Evolutionary conservation across 1,139 yeast genomes (phyloP), one percentile per base, ranked within the genome.

Genomic region (Suhomyces bolitotheri): DNA sequence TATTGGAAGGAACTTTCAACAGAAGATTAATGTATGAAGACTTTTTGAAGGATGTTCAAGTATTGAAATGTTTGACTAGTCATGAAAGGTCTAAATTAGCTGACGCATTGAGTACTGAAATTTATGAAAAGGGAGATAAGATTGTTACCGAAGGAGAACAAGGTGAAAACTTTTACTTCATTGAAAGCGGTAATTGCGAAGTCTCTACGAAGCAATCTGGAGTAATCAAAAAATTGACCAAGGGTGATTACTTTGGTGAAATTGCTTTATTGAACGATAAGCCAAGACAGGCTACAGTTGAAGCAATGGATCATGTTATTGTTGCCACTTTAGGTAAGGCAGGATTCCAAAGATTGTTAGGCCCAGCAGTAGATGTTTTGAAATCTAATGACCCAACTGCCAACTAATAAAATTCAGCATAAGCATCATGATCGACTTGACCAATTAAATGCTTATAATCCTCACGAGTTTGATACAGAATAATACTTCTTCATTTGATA

Each of bases 191-290:
- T 44, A 75, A 73, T 41, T 96, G 96, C 40, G 78, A 80, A 45
- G 95, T 92, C 25, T 59, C 74, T 30, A 65, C 71, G 34, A 60
- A 68, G 33, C 73, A 66, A 27, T 75, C 78, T 36, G 90, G 92
- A 16, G 69, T 73, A 28, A 74, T 90, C 27, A 76, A 74, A 23
- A 68, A 69, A 15, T 71, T 87, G 45, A 63, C 74, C 31, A 82
- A 85, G 54, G 97, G 97, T 46, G 96, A 86, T 56, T 92, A 92
- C 63, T 92, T 92, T 61, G 98, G 98, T 47, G 98, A 92, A 65
- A 80, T 92, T 46, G 97, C 98, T 3, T 71, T 92, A 49, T 72
- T 92, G 50, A 86, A 90, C 51, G 96, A 92, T 54, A 71, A 82
- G 43, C 97, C 97, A 44, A 80, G 98, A 63, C 95, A 88, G 59